Base-by-base conservation (phyloP, 2,329 filamentous ascomycete species). In the Pestalotiopsis sp. region DNA sequence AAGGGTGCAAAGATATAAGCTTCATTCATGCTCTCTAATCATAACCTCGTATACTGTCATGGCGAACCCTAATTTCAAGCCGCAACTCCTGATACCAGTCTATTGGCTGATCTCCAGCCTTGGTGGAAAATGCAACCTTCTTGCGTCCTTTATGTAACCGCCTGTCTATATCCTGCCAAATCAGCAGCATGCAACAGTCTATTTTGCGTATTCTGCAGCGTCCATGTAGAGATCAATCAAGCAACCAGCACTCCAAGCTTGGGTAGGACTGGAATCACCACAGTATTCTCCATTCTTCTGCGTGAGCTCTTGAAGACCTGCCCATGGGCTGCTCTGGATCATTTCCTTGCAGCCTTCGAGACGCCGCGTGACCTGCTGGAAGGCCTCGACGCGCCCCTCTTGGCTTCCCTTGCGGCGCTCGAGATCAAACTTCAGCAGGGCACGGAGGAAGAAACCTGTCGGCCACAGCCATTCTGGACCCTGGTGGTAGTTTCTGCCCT, bases 381-480 rank as follows among this genome's bases (percentile, higher is more conserved):
- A 97, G 3, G 92, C 93, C 81, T 98, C 96, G 0, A 91, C 92
- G 39, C 91, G 88, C 71, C 92, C 93, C 75, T 93, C 86, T 0
- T 78, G 73, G 2, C 80, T 81, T 71, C 56, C 67, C 49, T 87
- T 86, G 63, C 93, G 87, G 38, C 94, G 86, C 83, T 88, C 86
- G 64, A 98, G 83, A 78, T 98, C 94, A 76, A 98, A 98, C 79
- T 94, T 93, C 71, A 99, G 87, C 72, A 99, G 84, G 1, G 96
- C 96, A 63, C 97, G 91, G 25, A 98, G 85, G 86, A 97, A 99
- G 84, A 94, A 99, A 4, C 96, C 96, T 1, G 94, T 95, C 0
- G 95, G 97, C 96, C 96, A 99, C 27, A 98, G 83, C 96, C 96
- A 99, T 80, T 99, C 96, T 0, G 96, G 97, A 4, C 96, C 96